Evolutionary conservation across 805 yeast genomes (phyloP).

Genomic region (Cyberlindnera mycetangii): DNA sequence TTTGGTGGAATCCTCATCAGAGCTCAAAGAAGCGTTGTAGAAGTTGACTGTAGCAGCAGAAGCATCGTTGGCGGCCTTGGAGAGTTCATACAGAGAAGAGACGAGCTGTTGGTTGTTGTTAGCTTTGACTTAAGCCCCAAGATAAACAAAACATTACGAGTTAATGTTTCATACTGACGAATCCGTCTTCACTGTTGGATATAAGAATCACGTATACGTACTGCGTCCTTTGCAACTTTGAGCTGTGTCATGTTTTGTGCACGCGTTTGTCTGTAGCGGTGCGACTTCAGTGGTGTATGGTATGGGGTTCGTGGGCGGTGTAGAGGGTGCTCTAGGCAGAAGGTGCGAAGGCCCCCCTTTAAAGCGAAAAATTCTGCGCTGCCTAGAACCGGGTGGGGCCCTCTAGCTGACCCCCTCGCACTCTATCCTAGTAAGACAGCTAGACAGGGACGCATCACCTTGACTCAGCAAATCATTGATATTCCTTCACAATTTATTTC

Average conservation of each 20-base stretch:
- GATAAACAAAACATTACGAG: background rate
- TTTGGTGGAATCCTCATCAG: slow-evolving; percentile 43
- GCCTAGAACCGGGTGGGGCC: no score
- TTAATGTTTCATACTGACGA: background rate
- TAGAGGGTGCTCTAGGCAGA: slow-evolving; percentile 2
- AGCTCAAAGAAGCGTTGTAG: slow-evolving; percentile 54
- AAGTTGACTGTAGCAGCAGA: slow-evolving; percentile 77
- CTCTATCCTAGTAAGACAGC: no score
- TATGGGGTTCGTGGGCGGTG: background rate
- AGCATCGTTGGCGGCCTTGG: slow-evolving; percentile 84
- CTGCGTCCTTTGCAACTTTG: slow-evolving; percentile 27
- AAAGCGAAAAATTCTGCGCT: slow-evolving; percentile 3
- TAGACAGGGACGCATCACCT: no score
- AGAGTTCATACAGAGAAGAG: slow-evolving; percentile 74
- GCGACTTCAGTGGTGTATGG: background rate
- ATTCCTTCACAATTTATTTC: no score
- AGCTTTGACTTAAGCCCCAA: background rate
- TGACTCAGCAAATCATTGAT: no score
- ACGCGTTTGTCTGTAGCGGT: background rate
- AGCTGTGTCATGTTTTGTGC: slow-evolving; percentile 21
- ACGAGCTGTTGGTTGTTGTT: slow-evolving; percentile 45
- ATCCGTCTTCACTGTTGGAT: background rate
- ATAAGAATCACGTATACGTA: slow-evolving; percentile 8
- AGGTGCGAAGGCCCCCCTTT: background rate
- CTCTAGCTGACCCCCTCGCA: no score